These are phyloP conservation scores for Drechmeria coniospora DNA, from an alignment of 2,329 filamentous ascomycete species.

Conservation along the genomic window DNA sequence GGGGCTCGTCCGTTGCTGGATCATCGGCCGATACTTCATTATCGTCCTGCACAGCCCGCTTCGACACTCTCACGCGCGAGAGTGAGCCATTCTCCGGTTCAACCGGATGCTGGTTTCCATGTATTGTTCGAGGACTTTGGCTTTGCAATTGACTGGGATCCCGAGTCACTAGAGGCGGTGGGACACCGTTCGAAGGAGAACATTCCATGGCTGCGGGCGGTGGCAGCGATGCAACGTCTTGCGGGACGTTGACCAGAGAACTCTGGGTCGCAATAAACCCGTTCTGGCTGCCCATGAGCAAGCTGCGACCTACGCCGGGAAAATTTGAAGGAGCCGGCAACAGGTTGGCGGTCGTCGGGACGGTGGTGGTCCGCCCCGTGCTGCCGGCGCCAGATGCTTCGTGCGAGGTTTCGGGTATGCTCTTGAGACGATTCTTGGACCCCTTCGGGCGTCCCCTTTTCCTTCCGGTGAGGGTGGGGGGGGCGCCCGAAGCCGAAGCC, in stretches of 20 bases:
- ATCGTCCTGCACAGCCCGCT: constrained; percentile 2
- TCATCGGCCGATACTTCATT: not conserved
- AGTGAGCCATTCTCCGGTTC: no score
- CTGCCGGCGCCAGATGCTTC: not conserved
- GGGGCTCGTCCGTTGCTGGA: no score
- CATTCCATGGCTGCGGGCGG: not conserved
- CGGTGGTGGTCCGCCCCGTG: constrained; percentile 1
- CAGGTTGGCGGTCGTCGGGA: constrained; percentile 1
- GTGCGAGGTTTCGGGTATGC: constrained; percentile 5
- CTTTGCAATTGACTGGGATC: not conserved
- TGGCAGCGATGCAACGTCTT: not conserved
- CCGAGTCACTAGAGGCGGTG: no score
- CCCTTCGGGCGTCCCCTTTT: constrained; percentile 28
- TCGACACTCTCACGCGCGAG: not conserved
- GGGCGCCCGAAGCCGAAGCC: constrained; percentile 6
- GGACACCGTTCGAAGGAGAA: not conserved
- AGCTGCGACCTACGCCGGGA: no score
- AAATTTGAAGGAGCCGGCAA: no score
- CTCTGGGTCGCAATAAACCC: not conserved
- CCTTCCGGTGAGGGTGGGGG: constrained; percentile 11
- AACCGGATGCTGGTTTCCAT: not conserved
- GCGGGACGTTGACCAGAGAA: not conserved
- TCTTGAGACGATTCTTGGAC: constrained; percentile 26
- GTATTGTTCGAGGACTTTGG: not conserved
- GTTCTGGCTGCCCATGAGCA: not conserved